A percentile compares a stretch with the other conserved stretches of the same genome.
Evolutionary conservation across 352 stramenopile species (phyloP).

Genomic region (Phytophthora pseudosyringae): DNA sequence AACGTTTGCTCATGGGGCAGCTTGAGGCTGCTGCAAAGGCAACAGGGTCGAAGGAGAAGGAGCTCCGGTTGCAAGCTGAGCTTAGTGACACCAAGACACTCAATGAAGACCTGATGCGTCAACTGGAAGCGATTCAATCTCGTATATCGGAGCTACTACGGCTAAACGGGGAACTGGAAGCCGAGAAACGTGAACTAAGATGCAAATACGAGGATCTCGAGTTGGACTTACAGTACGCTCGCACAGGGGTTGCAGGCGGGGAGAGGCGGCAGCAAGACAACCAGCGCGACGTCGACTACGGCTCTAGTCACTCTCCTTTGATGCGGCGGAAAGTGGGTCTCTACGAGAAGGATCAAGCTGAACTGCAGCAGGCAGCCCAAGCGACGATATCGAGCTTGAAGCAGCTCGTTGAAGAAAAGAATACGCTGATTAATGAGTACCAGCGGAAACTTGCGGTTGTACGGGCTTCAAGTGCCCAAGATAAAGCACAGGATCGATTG

Average conservation of each 20-base stretch:
- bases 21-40: conserved; percentile 46
- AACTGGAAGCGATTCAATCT: conserved; percentile 52
- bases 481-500: conserved; percentile 58
- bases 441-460: conserved; percentile 59
- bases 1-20: conserved; percentile 66
- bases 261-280: conserved; percentile 29
- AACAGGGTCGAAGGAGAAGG: conserved; percentile 33
- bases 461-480: conserved; percentile 53
- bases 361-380: conserved; percentile 78
- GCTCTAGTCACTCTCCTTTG: conserved; percentile 40
- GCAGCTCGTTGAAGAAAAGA: conserved; percentile 81
- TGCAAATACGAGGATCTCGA: conserved; percentile 62
- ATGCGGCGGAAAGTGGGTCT: conserved; percentile 73
- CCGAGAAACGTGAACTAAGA: conserved; percentile 48
- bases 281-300: conserved; percentile 25
- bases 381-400: conserved; percentile 86
- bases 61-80: conserved; percentile 33
- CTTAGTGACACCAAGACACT: conserved; percentile 45
- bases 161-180: conserved; percentile 52
- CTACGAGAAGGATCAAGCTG: conserved; percentile 80
- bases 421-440: conserved; percentile 64
- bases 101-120: conserved; percentile 56
- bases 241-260: conserved; percentile 38
- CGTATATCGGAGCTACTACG: conserved; percentile 51
- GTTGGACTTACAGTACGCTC: conserved; percentile 63